Evolutionary conservation across 805 yeast species (phyloP), one percentile per base, ranked within the genome.

Genomic region (Maudiozyma serrabonitensis): DNA sequence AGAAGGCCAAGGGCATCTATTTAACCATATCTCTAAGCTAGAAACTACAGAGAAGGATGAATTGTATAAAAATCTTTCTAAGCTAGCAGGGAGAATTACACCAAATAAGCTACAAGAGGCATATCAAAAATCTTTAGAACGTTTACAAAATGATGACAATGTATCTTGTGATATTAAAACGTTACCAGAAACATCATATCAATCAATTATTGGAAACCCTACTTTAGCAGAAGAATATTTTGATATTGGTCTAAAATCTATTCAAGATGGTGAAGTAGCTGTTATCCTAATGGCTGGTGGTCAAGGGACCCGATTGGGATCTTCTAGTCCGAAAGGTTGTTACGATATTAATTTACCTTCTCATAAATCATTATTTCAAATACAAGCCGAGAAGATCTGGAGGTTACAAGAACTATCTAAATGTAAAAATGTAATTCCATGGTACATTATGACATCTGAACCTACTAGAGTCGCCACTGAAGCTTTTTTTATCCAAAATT

Each of bases 261-360:
- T 93, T 48, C 66, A 78, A 16, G 66, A 72, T 13, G 83, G 83
- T 54, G 79, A 84, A 60, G 98, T 91, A 23, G 99, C 88, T 34
- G 91, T 93, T 5, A 74, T 93, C 41, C 73, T 93, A 47, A 84
- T 93, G 86, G 97, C 99, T 12, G 99, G 99, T 50, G 99, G 99
- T 46, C 99, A 93, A 68, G 99, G 99, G 32, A 86, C 97, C 7
- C 76, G 99, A 54, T 73, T 93, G 48, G 99, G 99, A 1, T 88
- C 96, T 1, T 71, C 81, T 4, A 79, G 72, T 25, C 99, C 99
- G 37, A 93, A 93, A 68, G 99, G 99, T 1, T 91, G 97, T 68
- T 93, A 80, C 63, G 79, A 91, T 64, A 82, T 93, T 52, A 84
- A 84, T 0, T 75, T 93, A 46, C 96, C 96, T 1, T 86, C 95